Percentiles rank a stretch among this genome's conserved stretches.
phyloP scores from a whole-genome alignment of 768 basidiomycete genomes.

The Suillus lakei region DNA sequence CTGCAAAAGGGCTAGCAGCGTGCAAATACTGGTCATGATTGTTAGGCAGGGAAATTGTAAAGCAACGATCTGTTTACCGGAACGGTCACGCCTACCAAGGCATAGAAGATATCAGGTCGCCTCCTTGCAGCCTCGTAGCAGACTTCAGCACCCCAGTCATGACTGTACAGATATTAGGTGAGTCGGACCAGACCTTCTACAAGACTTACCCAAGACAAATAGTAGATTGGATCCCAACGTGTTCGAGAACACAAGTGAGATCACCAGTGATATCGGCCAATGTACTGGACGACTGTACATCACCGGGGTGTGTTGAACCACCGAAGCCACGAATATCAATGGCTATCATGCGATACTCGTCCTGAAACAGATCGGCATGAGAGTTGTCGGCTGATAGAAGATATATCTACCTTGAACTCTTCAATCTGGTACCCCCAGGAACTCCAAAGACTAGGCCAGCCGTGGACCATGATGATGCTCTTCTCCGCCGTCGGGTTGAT shows the following conservation, averaged over 20 bases:
- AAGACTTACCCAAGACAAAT: conserved; percentile 64
- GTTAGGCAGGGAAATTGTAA: background rate
- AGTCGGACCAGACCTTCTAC: background rate
- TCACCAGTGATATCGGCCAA: conserved; percentile 67
- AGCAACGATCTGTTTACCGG: conserved; percentile 49
- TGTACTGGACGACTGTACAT: conserved; percentile 59
- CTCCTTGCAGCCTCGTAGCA: conserved; percentile 73
- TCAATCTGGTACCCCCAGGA: conserved; percentile 75
- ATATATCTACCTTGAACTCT: conserved; percentile 55
- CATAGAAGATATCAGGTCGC: conserved; percentile 67
- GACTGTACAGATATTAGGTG: conserved; percentile 41
- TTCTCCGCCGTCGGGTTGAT: conserved; percentile 57
- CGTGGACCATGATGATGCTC: conserved; percentile 72
- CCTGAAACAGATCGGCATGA: conserved; percentile 34
- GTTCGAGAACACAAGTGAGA: conserved; percentile 61
- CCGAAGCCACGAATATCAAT: conserved; percentile 76
- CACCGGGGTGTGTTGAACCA: conserved; percentile 66
- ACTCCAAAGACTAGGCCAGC: conserved; percentile 81
- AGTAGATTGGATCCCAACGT: conserved; percentile 52
- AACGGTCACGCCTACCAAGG: conserved; percentile 59
- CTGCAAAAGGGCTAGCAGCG: conserved; percentile 49
- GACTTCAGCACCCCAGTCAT: conserved; percentile 75
- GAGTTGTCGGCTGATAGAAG: too few species aligned
- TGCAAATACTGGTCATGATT: conserved; percentile 60
- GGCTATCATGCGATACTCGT: conserved; percentile 63